phyloP scores from a whole-genome alignment of 805 yeast genomes.

The Wickerhamomyces xylosicus region DNA sequence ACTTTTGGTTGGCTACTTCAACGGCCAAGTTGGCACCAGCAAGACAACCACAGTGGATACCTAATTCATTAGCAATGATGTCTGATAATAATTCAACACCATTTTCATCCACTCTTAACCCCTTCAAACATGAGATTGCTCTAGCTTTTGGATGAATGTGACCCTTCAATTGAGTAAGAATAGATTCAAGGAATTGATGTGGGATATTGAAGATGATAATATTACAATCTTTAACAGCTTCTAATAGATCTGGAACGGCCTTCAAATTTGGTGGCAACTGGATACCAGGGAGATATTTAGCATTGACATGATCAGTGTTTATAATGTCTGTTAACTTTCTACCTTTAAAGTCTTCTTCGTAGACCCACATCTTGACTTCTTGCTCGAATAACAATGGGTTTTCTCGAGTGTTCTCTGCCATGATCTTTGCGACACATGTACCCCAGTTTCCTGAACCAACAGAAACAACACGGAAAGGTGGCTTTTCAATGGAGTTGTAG shows the following conservation, averaged over 20 bases:
- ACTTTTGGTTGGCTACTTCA: slow-evolving; percentile 86
- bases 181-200: slow-evolving; percentile 78
- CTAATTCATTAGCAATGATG: slow-evolving; percentile 63
- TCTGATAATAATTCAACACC: slow-evolving; percentile 76
- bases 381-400: slow-evolving; percentile 59
- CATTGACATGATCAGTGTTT: slow-evolving; percentile 82
- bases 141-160: slow-evolving; percentile 56
- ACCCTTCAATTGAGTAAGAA: slow-evolving; percentile 66
- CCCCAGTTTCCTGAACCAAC: slow-evolving; percentile 99
- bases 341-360: slow-evolving; percentile 68
- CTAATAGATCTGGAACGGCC: slow-evolving; percentile 73
- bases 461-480: slow-evolving; percentile 48
- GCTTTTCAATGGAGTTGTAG: slow-evolving; percentile 11
- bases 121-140: slow-evolving; percentile 91
- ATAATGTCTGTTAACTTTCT: slow-evolving; percentile 76
- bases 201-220: slow-evolving; percentile 87
- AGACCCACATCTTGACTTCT: slow-evolving; percentile 91
- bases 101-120: slow-evolving; percentile 71
- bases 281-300: slow-evolving; percentile 79
- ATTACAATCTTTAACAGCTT: slow-evolving; percentile 69
- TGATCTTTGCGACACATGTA: slow-evolving; percentile 88
- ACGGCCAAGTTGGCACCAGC: slow-evolving; percentile 95
- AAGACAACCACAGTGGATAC: slow-evolving; percentile 85
- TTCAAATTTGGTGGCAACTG: slow-evolving; percentile 69
- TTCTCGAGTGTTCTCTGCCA: slow-evolving; percentile 73